A percentile compares a stretch with the other conserved stretches of the same genome.
Conservation (phyloP, 2,329 filamentous ascomycete genomes). For the Penicillium sp. region DNA sequence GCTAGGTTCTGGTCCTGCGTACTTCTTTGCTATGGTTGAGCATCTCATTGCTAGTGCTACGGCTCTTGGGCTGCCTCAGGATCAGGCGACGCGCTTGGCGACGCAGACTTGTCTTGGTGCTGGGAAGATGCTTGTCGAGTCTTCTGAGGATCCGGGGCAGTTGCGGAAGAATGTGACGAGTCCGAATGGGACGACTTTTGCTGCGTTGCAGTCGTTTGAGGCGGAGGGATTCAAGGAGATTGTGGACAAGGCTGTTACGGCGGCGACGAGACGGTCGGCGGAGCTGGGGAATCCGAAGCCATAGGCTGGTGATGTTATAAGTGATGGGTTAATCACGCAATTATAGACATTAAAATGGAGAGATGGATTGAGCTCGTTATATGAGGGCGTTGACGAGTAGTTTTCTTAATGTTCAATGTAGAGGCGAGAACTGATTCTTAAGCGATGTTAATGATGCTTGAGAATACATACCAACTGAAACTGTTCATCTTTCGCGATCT, state of each 20-base stretch:
- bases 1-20: constrained; percentile 33
- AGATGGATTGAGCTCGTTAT: no score
- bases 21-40: constrained; percentile 37
- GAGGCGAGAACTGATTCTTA: no score
- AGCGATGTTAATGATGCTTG: no score
- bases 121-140: constrained; percentile 33
- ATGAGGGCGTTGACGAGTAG: no score
- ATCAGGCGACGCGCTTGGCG: constrained; percentile 32
- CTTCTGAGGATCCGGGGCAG: constrained; percentile 27
- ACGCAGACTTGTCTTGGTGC: constrained; percentile 34
- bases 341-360: no score
- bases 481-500: no score
- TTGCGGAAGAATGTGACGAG: constrained; percentile 35
- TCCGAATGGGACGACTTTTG: constrained; percentile 33
- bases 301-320: not conserved
- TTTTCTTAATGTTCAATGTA: no score
- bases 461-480: no score
- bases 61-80: constrained; percentile 27
- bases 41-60: constrained; percentile 32
- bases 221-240: constrained; percentile 25
- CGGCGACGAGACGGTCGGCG: constrained; percentile 28
- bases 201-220: constrained; percentile 31
- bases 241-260: constrained; percentile 31
- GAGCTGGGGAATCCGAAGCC: constrained; percentile 25
- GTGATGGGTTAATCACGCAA: not conserved